Percentiles rank a stretch among this genome's conserved stretches.
These are phyloP conservation scores for Begonia peltatifolia DNA, from an alignment of 306 rosid species.

Conservation along the genomic window DNA sequence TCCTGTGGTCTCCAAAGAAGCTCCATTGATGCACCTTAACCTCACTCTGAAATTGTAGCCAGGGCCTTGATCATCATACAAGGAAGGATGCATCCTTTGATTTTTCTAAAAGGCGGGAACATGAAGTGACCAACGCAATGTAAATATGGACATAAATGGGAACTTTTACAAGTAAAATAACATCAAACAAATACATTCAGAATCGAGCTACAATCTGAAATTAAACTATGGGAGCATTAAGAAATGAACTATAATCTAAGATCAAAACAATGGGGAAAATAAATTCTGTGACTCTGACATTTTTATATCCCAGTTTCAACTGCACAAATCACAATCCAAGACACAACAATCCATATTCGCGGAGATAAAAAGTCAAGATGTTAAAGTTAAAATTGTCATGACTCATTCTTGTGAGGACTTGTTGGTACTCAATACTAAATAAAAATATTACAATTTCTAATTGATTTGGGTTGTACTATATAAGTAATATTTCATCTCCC, in stretches of 20 bases:
- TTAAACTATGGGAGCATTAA: too few relatives aligned
- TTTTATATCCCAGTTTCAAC: too few relatives aligned
- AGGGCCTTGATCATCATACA: constrained; percentile 47
- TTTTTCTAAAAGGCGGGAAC: constrained; percentile 27
- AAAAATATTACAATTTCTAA: too few relatives aligned
- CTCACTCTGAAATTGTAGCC: constrained; percentile 66
- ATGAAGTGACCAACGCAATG: neutral
- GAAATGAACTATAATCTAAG: neutral
- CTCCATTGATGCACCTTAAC: constrained; percentile 20
- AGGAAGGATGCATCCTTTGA: constrained; percentile 70
- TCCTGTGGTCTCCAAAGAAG: constrained; percentile 10
- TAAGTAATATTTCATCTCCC: too few relatives aligned
- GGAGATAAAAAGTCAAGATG: too few relatives aligned
- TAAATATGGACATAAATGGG: neutral
- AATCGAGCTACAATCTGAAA: too few relatives aligned
- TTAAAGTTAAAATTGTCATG: too few relatives aligned
- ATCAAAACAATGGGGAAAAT: neutral
- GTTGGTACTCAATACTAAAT: too few relatives aligned
- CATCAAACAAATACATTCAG: neutral
- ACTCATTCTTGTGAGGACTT: too few relatives aligned
- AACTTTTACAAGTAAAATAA: neutral
- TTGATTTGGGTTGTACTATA: too few relatives aligned
- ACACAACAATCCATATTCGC: too few relatives aligned
- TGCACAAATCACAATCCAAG: too few relatives aligned
- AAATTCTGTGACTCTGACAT: neutral